phyloP scores from a whole-genome alignment of 768 basidiomycete species.

The Tephrocybe sp. region DNA sequence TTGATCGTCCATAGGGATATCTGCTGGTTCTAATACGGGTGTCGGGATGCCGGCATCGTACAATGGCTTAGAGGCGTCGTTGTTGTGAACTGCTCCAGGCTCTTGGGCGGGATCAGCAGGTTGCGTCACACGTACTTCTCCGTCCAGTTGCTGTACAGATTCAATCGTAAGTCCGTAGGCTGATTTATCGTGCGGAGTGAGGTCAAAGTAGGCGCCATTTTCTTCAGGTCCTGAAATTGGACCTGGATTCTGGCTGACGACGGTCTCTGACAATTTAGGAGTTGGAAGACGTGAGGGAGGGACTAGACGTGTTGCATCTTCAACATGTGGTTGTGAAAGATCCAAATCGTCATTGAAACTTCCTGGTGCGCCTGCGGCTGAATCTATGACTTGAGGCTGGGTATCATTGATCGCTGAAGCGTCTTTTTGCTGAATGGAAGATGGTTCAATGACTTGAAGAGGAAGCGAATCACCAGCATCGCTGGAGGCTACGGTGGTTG shows the following conservation, averaged over 20 bases:
- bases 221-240: not conserved
- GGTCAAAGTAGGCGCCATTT: constrained; percentile 12
- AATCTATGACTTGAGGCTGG: not conserved
- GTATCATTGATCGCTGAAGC: not conserved
- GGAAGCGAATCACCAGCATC: not conserved
- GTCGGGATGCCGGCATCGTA: not conserved
- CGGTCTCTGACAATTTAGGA: not conserved
- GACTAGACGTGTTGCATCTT: constrained; percentile 1
- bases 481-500: not conserved
- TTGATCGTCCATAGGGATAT: not conserved
- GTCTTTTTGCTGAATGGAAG: not conserved
- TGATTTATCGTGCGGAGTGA: constrained; percentile 8
- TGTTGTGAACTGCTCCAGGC: too few relatives aligned
- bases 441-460: not conserved
- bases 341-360: not conserved
- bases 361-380: not conserved
- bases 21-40: not conserved
- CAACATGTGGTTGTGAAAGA: not conserved
- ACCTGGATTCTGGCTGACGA: not conserved
- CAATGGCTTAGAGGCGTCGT: too few relatives aligned
- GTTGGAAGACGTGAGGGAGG: constrained; percentile 2
- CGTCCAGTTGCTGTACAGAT: constrained; percentile 2
- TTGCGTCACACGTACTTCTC: not conserved
- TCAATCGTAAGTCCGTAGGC: not conserved
- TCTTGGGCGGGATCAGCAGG: too few relatives aligned